Evolutionary conservation across 352 stramenopile species (phyloP).

Genomic region (Globisporangium paroecandrum): DNA sequence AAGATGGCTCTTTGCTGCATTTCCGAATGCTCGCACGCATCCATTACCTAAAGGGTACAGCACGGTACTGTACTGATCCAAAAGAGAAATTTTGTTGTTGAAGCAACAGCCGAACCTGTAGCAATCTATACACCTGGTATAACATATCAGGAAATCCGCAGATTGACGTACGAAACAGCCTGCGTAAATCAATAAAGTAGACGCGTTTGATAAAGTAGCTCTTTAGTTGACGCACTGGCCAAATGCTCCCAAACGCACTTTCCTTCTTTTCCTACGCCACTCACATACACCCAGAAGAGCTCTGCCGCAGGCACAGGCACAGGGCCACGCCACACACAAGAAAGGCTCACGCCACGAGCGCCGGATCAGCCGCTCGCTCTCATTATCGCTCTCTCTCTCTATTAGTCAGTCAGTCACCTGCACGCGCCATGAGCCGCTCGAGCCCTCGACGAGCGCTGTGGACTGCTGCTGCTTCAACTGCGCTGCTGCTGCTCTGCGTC

Average conservation of each 20-base stretch:
- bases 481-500: background rate
- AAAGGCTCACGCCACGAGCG: background rate
- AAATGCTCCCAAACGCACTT: constrained; percentile 1
- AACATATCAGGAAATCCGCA: background rate
- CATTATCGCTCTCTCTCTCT: background rate
- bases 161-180: background rate
- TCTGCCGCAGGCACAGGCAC: background rate
- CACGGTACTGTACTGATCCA: constrained; percentile 11
- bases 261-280: background rate
- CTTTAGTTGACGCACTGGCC: constrained; percentile 3
- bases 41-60: constrained; percentile 1
- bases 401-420: background rate
- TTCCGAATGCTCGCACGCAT: background rate
- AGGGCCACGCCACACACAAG: background rate
- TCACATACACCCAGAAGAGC: background rate
- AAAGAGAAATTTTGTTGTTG: background rate
- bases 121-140: background rate
- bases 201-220: background rate
- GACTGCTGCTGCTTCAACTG: background rate
- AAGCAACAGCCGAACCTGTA: background rate
- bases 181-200: background rate
- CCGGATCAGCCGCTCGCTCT: background rate
- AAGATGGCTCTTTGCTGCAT: background rate
- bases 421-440: background rate
- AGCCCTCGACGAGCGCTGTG: background rate